These are phyloP conservation scores for Aspergillus tanneri DNA, from an alignment of 2,329 filamentous ascomycete genomes.

Conservation along the genomic window DNA sequence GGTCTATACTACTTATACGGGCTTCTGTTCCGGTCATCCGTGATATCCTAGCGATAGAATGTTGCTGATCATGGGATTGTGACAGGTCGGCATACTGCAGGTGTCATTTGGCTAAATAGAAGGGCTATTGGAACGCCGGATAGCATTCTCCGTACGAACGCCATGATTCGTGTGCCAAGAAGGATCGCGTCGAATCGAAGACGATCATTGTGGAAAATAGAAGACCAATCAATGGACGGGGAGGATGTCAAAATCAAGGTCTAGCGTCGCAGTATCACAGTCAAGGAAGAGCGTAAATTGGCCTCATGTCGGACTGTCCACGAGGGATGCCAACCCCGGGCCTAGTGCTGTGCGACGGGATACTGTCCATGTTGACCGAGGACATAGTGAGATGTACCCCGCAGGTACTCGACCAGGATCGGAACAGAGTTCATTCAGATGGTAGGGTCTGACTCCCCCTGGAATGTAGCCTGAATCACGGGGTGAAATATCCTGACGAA, in stretches of 20 bases:
- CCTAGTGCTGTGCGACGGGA: too few species aligned
- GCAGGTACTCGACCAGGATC: too few species aligned
- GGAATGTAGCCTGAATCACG: too few species aligned
- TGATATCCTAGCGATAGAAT: background rate
- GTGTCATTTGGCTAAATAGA: background rate
- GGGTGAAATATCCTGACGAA: background rate
- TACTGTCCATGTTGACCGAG: too few species aligned
- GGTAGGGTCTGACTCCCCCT: too few species aligned
- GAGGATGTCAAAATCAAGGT: background rate
- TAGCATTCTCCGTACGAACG: background rate
- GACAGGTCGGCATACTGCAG: background rate
- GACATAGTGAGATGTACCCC: too few species aligned
- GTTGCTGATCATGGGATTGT: slow-evolving; percentile 2
- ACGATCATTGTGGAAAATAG: slow-evolving; percentile 5
- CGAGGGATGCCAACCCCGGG: background rate
- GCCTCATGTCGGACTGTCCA: background rate
- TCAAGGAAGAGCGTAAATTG: background rate
- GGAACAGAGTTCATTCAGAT: too few species aligned
- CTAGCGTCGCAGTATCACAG: background rate
- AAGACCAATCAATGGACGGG: background rate
- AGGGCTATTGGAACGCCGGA: background rate
- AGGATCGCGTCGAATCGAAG: background rate
- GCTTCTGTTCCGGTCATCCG: background rate
- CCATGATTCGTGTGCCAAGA: slow-evolving; percentile 1
- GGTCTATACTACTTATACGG: background rate